These are phyloP conservation scores for Didymella arachidicola DNA, from an alignment of 2,329 filamentous ascomycete species.

Conservation along the genomic window DNA sequence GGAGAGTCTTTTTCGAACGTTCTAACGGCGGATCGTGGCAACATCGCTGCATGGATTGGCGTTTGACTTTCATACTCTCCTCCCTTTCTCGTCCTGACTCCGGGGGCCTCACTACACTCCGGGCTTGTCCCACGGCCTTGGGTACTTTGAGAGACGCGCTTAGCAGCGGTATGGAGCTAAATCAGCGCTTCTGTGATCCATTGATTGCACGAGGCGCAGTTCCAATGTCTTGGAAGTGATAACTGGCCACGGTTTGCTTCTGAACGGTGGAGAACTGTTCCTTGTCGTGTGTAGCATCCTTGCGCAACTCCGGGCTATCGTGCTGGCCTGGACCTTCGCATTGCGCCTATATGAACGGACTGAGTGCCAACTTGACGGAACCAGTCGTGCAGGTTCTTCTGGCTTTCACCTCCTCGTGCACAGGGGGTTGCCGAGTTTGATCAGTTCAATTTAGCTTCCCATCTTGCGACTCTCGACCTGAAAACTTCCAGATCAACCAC, in stretches of 20 bases:
- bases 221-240: slow-evolving; percentile 21
- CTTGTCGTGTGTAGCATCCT: slow-evolving; percentile 24
- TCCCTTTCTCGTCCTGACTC: slow-evolving; percentile 32
- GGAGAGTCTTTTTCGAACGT: slow-evolving; percentile 33
- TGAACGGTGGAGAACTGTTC: slow-evolving; percentile 7
- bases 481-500: not conserved
- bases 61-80: slow-evolving; percentile 26
- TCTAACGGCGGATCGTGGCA: slow-evolving; percentile 21
- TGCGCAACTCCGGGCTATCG: slow-evolving; percentile 24
- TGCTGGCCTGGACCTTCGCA: slow-evolving; percentile 18
- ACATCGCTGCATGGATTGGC: slow-evolving; percentile 22
- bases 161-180: slow-evolving; percentile 26
- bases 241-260: slow-evolving; percentile 3
- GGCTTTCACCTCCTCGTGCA: slow-evolving; percentile 14
- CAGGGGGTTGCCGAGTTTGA: slow-evolving; percentile 8
- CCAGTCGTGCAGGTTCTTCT: slow-evolving; percentile 22
- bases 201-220: slow-evolving; percentile 26
- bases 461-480: not conserved
- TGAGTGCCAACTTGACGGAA: slow-evolving; percentile 12
- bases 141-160: slow-evolving; percentile 28
- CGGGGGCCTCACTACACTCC: slow-evolving; percentile 19
- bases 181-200: slow-evolving; percentile 20
- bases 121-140: slow-evolving; percentile 32
- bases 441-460: slow-evolving; percentile 3
- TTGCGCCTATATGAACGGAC: slow-evolving; percentile 28